Percentiles rank a stretch among this genome's conserved stretches.
These are phyloP conservation scores for Lactarius deliciosus DNA, from an alignment of 768 basidiomycete genomes.

Conservation along the genomic window DNA sequence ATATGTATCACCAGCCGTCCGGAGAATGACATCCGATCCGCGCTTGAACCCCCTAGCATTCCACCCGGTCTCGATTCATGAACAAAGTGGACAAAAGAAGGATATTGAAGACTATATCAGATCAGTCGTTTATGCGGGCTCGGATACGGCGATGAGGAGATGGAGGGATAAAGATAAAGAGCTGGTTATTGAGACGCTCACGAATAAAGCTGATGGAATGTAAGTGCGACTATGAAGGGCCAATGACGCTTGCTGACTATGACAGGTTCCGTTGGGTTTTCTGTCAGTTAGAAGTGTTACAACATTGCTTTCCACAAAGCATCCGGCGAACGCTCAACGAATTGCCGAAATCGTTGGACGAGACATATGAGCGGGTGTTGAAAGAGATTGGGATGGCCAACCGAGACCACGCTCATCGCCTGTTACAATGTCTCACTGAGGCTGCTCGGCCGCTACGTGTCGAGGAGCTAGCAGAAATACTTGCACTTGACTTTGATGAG, in stretches of 20 bases:
- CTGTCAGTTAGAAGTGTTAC: background rate
- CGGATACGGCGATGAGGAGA: background rate
- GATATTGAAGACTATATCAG: background rate
- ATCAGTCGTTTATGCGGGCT: background rate
- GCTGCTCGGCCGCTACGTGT: background rate
- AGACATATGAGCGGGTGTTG: background rate
- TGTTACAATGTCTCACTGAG: background rate
- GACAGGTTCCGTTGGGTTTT: background rate
- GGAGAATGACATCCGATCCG: background rate
- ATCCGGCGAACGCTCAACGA: background rate
- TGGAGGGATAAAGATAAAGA: constrained; percentile 3
- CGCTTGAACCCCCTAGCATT: background rate
- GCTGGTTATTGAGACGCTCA: background rate
- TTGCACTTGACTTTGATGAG: background rate
- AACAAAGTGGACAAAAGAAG: background rate
- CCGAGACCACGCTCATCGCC: background rate
- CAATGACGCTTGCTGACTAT: background rate
- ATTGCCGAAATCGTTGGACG: background rate
- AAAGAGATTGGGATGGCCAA: background rate
- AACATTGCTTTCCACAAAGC: background rate
- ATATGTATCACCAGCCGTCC: background rate
- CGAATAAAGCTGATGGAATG: background rate
- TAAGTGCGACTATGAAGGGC: background rate
- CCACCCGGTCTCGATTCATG: background rate
- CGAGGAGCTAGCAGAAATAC: background rate